Evolutionary conservation across 768 basidiomycete genomes (phyloP).

Genomic region (Amanita jacksonii): DNA sequence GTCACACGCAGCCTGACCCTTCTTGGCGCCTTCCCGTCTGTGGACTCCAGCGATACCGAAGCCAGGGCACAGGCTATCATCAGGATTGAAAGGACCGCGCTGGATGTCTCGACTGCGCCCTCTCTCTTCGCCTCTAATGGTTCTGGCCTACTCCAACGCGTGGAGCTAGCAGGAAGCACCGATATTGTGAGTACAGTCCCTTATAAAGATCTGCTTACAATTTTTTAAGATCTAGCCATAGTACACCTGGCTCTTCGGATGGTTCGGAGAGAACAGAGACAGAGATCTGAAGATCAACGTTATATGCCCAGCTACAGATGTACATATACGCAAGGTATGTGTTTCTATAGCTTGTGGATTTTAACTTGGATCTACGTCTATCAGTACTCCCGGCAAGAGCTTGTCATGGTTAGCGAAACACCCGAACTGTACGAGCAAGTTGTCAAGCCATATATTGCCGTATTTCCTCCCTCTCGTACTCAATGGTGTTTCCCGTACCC

Average conservation of each 20-base stretch:
- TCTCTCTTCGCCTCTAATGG: constrained; percentile 24
- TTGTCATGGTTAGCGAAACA: constrained; percentile 74
- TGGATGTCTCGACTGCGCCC: constrained; percentile 34
- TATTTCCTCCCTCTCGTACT: constrained; percentile 67
- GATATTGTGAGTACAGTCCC: constrained; percentile 47
- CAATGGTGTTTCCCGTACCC: constrained; percentile 82
- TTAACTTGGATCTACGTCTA: background rate
- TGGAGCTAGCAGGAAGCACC: constrained; percentile 45
- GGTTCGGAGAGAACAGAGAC: constrained; percentile 38
- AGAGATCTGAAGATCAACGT: constrained; percentile 76
- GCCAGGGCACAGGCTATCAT: constrained; percentile 45
- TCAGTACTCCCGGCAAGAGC: constrained; percentile 70
- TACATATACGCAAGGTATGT: constrained; percentile 74
- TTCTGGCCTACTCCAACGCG: constrained; percentile 28
- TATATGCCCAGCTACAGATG: constrained; percentile 83
- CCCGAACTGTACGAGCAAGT: constrained; percentile 62
- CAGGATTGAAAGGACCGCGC: constrained; percentile 68
- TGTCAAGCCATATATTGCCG: constrained; percentile 70
- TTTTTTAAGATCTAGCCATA: constrained; percentile 18
- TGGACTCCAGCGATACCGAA: constrained; percentile 10
- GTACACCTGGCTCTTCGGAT: constrained; percentile 80
- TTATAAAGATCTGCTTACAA: background rate
- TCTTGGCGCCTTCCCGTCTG: constrained; percentile 51
- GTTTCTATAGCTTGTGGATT: background rate
- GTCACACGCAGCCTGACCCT: constrained; percentile 51